Percentiles rank a stretch among this genome's conserved stretches.
Evolutionary conservation across 352 stramenopile genomes (phyloP).

Genomic region (Globisporangium parvum): DNA sequence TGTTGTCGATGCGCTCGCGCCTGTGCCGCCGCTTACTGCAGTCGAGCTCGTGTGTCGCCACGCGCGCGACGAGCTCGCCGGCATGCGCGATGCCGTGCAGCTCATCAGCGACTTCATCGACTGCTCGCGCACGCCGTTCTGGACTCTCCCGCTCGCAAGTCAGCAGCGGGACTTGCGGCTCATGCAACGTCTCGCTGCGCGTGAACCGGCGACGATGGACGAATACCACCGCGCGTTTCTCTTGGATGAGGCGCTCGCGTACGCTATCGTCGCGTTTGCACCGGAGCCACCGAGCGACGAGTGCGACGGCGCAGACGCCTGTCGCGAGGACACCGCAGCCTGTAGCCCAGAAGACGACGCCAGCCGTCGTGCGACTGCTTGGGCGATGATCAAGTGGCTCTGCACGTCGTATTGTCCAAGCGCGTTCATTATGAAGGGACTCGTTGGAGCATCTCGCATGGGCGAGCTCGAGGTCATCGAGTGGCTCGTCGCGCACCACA

Average conservation of each 20-base stretch:
- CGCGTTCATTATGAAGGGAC: background rate
- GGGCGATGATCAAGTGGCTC: constrained; percentile 5
- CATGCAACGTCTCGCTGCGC: constrained; percentile 1
- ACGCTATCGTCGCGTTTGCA: background rate
- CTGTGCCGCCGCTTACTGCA: background rate
- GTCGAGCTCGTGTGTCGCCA: constrained; percentile 3
- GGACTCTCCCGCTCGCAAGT: constrained; percentile 1
- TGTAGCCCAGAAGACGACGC: background rate
- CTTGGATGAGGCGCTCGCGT: constrained; percentile 1
- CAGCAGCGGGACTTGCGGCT: background rate
- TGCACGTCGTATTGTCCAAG: constrained; percentile 3
- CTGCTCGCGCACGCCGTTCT: background rate
- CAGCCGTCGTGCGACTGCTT: background rate
- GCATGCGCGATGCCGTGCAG: background rate
- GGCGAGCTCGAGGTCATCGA: background rate
- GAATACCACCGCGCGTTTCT: background rate
- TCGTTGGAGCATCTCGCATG: background rate
- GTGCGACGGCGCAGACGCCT: background rate
- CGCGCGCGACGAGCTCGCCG: background rate
- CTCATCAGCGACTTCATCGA: constrained; percentile 12
- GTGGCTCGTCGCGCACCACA: background rate
- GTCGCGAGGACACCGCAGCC: background rate
- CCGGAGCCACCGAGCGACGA: background rate
- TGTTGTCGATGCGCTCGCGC: background rate
- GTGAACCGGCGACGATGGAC: constrained; percentile 2